Percentiles rank a stretch among this genome's conserved stretches.
Conservation (phyloP, 495 filamentous ascomycete genomes). For the Lindgomyces ingoldianus region DNA sequence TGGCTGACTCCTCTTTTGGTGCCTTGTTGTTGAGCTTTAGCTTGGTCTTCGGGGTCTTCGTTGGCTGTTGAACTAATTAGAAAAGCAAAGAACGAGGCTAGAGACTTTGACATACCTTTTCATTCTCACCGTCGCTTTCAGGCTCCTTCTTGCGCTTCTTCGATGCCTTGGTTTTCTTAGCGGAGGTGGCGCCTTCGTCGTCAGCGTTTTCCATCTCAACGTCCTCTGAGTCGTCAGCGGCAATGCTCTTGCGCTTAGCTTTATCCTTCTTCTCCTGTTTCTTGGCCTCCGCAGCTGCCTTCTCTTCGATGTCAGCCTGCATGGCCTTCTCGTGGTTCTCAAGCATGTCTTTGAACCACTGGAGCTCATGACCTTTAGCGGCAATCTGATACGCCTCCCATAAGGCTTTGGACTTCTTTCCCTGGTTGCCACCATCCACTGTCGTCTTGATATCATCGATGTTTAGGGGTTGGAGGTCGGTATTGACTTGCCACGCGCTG, state of each 20-base stretch:
- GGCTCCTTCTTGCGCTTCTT: constrained; percentile 73
- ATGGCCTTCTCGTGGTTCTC: constrained; percentile 58
- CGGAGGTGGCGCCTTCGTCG: constrained; percentile 49
- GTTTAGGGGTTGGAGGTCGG: constrained; percentile 71
- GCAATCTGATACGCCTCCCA: constrained; percentile 73
- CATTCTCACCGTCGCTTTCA: constrained; percentile 60
- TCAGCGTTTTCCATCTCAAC: constrained; percentile 74
- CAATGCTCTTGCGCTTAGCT: constrained; percentile 47
- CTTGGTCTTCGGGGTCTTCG: constrained; percentile 67
- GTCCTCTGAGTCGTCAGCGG: constrained; percentile 62
- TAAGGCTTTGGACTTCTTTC: constrained; percentile 68
- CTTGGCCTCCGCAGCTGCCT: constrained; percentile 47
- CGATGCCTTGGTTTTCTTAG: constrained; percentile 58
- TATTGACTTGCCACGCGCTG: constrained; percentile 85
- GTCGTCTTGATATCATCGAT: constrained; percentile 64
- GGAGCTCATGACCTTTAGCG: constrained; percentile 66
- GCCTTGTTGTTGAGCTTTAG: constrained; percentile 56
- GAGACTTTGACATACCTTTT: constrained; percentile 55
- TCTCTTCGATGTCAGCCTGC: constrained; percentile 59
- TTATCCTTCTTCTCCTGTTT: constrained; percentile 61
- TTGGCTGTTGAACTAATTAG: constrained; percentile 44
- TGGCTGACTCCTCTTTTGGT: constrained; percentile 47
- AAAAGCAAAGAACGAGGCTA: background rate
- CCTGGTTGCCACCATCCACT: constrained; percentile 55
- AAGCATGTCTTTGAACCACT: constrained; percentile 76